A percentile compares a stretch with the other conserved stretches of the same genome.
Evolutionary conservation across 176 grass and related monocot genomes (phyloP).

Genomic region (Miscanthus lutarioriparius): DNA sequence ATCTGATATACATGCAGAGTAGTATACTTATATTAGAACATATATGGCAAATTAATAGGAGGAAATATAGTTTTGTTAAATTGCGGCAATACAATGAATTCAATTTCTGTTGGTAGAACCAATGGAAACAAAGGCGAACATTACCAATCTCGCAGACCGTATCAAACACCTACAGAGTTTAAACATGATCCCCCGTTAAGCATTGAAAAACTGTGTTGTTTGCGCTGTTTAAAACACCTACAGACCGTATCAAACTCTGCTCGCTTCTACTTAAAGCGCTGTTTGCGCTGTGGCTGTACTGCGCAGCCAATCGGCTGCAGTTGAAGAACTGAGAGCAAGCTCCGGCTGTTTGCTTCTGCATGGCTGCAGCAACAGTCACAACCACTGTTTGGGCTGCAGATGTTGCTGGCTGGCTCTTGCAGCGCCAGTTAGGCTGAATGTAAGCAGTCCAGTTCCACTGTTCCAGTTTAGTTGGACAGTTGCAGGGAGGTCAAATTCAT

Average conservation of each 20-base stretch:
- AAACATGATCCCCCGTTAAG: not conserved
- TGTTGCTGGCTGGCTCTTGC: no score
- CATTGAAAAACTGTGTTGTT: not conserved
- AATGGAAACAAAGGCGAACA: not conserved
- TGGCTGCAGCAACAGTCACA: no score
- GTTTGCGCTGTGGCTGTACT: no score
- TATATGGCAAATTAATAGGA: not conserved
- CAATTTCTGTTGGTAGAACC: not conserved
- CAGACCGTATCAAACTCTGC: no score
- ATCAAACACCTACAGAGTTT: not conserved
- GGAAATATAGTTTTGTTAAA: not conserved
- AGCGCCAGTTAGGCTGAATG: not conserved
- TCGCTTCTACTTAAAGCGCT: no score
- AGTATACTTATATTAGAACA: not conserved
- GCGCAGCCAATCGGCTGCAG: no score
- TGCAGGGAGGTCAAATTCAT: not conserved
- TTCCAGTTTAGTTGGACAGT: not conserved
- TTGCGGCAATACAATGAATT: not conserved
- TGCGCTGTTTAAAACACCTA: no score
- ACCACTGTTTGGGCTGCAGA: no score
- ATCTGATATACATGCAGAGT: slow-evolving; percentile 31
- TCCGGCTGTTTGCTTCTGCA: no score
- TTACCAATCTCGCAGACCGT: not conserved
- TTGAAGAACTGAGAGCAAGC: no score
- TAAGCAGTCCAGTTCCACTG: not conserved